These are phyloP conservation scores for Aspergillus biplanus DNA, from an alignment of 495 filamentous ascomycete species.

Conservation along the genomic window DNA sequence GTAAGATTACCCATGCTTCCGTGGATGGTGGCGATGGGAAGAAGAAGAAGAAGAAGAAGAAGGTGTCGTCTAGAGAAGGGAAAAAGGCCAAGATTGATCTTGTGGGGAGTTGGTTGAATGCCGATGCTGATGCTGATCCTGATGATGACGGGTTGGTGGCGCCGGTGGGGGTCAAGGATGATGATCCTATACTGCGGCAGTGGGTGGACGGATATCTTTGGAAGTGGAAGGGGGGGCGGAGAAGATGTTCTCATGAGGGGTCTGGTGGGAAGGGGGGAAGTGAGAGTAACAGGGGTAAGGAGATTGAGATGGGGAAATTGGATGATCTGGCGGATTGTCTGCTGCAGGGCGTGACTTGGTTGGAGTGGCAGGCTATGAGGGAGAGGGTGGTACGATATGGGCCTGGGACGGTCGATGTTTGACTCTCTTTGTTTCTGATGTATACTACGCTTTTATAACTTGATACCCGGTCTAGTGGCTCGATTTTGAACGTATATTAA, in stretches of 20 bases:
- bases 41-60: conserved; percentile 16
- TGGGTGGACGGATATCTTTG: conserved; percentile 50
- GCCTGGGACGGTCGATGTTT: conserved; percentile 1
- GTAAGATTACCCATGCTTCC: neutral
- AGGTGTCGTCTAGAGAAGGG: conserved; percentile 33
- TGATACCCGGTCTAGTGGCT: too few species aligned
- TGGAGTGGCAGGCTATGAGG: conserved; percentile 79
- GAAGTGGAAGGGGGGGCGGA: conserved; percentile 41
- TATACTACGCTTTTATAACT: too few species aligned
- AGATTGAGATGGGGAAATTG: conserved; percentile 59
- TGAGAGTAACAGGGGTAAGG: conserved; percentile 22
- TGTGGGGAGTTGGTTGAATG: conserved; percentile 56
- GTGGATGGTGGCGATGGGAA: conserved; percentile 14
- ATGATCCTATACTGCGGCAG: conserved; percentile 40
- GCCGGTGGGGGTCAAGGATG: conserved; percentile 10
- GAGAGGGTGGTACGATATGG: conserved; percentile 45
- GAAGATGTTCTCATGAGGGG: neutral
- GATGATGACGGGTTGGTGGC: neutral
- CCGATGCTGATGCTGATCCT: neutral
- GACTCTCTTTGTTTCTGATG: neutral
- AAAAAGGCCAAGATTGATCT: conserved; percentile 71
- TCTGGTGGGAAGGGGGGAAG: conserved; percentile 20
- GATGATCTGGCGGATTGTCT: conserved; percentile 93
- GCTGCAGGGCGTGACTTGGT: conserved; percentile 83
- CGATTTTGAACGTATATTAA: neutral